Percentiles rank a stretch among this genome's conserved stretches.
These are phyloP conservation scores for Clavulina sp. DNA, from an alignment of 768 basidiomycete species.

Conservation along the genomic window DNA sequence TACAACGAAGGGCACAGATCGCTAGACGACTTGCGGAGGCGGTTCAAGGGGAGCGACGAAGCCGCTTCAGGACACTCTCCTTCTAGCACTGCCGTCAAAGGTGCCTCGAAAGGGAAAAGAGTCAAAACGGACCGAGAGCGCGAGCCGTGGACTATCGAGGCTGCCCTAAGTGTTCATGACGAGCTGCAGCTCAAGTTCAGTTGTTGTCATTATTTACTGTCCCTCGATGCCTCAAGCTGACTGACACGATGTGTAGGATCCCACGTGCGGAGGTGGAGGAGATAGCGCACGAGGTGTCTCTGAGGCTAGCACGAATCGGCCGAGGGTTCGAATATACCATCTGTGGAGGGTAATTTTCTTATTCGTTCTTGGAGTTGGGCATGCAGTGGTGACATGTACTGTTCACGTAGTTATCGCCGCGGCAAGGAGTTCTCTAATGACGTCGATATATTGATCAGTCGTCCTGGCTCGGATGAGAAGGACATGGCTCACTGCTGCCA, in stretches of 20 bases:
- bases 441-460: conserved; percentile 78
- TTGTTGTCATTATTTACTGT: not conserved
- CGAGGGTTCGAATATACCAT: conserved; percentile 58
- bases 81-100: too few relatives aligned
- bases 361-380: not conserved
- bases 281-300: conserved; percentile 49
- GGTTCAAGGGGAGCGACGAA: too few relatives aligned
- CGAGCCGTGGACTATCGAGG: not conserved
- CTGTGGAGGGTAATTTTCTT: conserved; percentile 46
- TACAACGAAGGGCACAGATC: conserved; percentile 42
- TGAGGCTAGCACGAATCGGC: conserved; percentile 43
- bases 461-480: conserved; percentile 34
- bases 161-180: not conserved
- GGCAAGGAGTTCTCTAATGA: conserved; percentile 73
- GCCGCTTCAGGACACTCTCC: too few relatives aligned
- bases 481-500: conserved; percentile 35
- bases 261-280: conserved; percentile 60
- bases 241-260: conserved; percentile 29
- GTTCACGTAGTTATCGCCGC: conserved; percentile 47
- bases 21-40: conserved; percentile 42
- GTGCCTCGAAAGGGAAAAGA: conserved; percentile 22
- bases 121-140: not conserved
- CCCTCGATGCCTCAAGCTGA: conserved; percentile 2
- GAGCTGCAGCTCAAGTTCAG: conserved; percentile 2
- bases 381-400: not conserved